Conservation (phyloP, 257 asterid species). For the Linaria vulgaris region DNA sequence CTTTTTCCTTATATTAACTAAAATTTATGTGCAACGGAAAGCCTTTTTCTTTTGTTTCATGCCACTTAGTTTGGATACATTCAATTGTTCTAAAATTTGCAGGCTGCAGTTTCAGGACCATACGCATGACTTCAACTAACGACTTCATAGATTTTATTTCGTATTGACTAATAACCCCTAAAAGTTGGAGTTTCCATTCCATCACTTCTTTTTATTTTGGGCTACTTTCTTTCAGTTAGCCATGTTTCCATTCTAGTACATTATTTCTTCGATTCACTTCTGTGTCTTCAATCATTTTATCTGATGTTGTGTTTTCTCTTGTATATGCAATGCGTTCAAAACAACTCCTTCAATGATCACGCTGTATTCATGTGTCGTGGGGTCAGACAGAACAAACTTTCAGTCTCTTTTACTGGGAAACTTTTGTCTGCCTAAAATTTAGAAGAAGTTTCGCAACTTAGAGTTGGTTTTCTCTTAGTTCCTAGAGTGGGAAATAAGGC, state of each 20-base stretch:
- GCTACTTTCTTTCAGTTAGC: neutral
- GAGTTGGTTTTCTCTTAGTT: no score
- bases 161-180: neutral
- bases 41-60: neutral
- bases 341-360: neutral
- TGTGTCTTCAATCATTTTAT: constrained; percentile 1
- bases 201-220: neutral
- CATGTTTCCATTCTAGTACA: neutral
- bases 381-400: neutral
- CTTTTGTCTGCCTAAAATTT: no score
- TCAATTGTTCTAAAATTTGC: neutral
- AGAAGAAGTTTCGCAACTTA: no score
- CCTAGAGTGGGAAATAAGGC: neutral
- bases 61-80: neutral
- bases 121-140: neutral
- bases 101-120: no score
- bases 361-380: neutral
- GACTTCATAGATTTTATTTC: neutral
- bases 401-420: neutral
- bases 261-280: neutral
- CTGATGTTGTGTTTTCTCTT: constrained; percentile 5
- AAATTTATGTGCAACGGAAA: neutral
- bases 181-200: neutral
- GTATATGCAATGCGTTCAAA: neutral
- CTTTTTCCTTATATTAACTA: constrained; percentile 1